phyloP scores from a whole-genome alignment of 306 rosid species.

The Fragaria ananassa region DNA sequence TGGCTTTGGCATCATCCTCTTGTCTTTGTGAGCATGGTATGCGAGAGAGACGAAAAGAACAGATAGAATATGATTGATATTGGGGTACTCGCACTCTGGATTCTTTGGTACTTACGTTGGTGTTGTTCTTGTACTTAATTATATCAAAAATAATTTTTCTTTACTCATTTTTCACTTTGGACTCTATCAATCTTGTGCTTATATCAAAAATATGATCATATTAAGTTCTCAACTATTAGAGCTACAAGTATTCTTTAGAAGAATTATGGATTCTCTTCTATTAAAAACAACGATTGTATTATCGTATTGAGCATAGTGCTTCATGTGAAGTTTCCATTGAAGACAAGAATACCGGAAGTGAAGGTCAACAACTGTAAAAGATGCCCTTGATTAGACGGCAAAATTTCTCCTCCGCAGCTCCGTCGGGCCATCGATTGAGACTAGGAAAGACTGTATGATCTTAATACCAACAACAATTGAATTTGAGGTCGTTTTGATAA shows the following conservation, averaged over 20 bases:
- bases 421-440: conserved; percentile 14
- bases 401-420: not conserved
- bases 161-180: not conserved
- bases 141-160: not conserved
- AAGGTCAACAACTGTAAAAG: not conserved
- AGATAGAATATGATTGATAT: not conserved
- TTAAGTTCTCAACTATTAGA: no score
- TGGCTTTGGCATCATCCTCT: conserved; percentile 4
- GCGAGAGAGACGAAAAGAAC: not conserved
- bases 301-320: not conserved
- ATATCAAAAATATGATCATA: not conserved
- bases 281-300: not conserved
- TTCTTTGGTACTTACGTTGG: not conserved
- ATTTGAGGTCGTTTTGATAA: not conserved
- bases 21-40: not conserved
- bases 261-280: no score
- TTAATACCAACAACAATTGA: not conserved
- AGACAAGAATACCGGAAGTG: not conserved
- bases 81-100: not conserved
- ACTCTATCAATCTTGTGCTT: not conserved
- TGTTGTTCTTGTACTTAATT: not conserved
- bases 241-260: not conserved
- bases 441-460: not conserved
- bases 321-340: not conserved
- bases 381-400: conserved; percentile 6